A percentile compares a stretch with the other conserved stretches of the same genome.
Conservation (phyloP, 2,329 filamentous ascomycete genomes). For the Trichoderma brevicompactum region DNA sequence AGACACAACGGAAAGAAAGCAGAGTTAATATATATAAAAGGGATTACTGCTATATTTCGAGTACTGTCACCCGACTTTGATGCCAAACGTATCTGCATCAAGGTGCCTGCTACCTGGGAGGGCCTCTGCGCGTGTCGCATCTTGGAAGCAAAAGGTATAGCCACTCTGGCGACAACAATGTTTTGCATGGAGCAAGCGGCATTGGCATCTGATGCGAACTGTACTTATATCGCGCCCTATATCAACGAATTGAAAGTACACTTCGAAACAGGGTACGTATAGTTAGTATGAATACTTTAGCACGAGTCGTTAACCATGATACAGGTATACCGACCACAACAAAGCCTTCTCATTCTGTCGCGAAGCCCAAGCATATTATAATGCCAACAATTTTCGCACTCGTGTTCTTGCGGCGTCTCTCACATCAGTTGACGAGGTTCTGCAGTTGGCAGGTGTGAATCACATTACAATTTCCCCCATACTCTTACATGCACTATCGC, state of each 20-base stretch:
- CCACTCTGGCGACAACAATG: constrained; percentile 65
- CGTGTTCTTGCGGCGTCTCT: constrained; percentile 61
- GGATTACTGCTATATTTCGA: constrained; percentile 55
- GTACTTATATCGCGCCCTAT: constrained; percentile 67
- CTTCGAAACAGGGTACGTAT: constrained; percentile 53
- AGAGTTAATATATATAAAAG: constrained; percentile 39
- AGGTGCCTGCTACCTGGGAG: constrained; percentile 67
- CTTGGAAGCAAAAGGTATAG: constrained; percentile 58
- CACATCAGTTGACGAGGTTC: constrained; percentile 61
- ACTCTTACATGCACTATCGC: constrained; percentile 53
- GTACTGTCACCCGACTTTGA: constrained; percentile 51
- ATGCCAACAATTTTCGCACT: constrained; percentile 47
- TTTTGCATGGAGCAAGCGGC: constrained; percentile 65
- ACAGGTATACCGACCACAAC: constrained; percentile 53
- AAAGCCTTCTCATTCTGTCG: constrained; percentile 57
- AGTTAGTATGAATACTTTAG: constrained; percentile 21
- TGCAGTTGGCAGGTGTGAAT: constrained; percentile 59
- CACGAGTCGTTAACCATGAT: not conserved
- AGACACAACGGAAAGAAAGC: not conserved
- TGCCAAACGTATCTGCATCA: constrained; percentile 60
- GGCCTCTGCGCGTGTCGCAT: constrained; percentile 62
- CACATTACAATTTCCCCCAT: constrained; percentile 63
- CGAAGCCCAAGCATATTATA: constrained; percentile 58
- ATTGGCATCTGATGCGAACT: constrained; percentile 60
- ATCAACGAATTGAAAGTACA: constrained; percentile 69